Evolutionary conservation across 2,329 filamentous ascomycete species (phyloP).

Genomic region (Fusarium sp.): DNA sequence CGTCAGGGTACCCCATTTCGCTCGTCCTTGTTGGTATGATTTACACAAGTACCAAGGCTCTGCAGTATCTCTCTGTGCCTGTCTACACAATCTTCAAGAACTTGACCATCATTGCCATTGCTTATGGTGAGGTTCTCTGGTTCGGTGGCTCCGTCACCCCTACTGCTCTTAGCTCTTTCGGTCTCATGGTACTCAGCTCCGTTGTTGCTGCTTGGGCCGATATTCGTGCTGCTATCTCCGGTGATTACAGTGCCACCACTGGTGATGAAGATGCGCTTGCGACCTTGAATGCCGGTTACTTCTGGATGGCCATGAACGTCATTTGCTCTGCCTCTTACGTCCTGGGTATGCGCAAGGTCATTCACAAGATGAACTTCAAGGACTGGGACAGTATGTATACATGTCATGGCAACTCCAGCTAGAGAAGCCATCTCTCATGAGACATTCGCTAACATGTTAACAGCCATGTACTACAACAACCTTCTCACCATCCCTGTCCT

Average conservation of each 20-base stretch:
- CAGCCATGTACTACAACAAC: conserved; percentile 99
- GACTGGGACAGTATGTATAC: conserved; percentile 92
- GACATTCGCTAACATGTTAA: conserved; percentile 46
- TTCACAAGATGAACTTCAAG: conserved; percentile 99
- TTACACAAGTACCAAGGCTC: conserved; percentile 94
- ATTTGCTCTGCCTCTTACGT: conserved; percentile 92
- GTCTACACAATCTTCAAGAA: conserved; percentile 99
- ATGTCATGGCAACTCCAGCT: neutral
- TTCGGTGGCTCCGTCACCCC: conserved; percentile 92
- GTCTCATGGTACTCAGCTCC: conserved; percentile 95
- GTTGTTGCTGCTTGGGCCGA: conserved; percentile 97
- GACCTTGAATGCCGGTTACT: conserved; percentile 92
- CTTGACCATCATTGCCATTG: conserved; percentile 97
- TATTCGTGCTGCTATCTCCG: conserved; percentile 84
- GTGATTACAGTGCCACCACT: conserved; percentile 55
- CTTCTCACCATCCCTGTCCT: conserved; percentile 95
- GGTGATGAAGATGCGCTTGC: conserved; percentile 75
- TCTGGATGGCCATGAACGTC: conserved; percentile 98
- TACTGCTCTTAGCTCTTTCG: conserved; percentile 91
- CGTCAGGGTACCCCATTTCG: conserved; percentile 93
- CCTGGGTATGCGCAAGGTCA: conserved; percentile 95
- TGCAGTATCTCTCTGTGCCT: conserved; percentile 95
- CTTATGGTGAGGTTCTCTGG: conserved; percentile 98
- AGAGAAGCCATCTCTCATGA: neutral
- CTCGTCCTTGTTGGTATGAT: conserved; percentile 98